A percentile compares a stretch with the other conserved stretches of the same genome.
Evolutionary conservation across 2,329 filamentous ascomycete species (phyloP).

Genomic region (Clarireedia sp.): DNA sequence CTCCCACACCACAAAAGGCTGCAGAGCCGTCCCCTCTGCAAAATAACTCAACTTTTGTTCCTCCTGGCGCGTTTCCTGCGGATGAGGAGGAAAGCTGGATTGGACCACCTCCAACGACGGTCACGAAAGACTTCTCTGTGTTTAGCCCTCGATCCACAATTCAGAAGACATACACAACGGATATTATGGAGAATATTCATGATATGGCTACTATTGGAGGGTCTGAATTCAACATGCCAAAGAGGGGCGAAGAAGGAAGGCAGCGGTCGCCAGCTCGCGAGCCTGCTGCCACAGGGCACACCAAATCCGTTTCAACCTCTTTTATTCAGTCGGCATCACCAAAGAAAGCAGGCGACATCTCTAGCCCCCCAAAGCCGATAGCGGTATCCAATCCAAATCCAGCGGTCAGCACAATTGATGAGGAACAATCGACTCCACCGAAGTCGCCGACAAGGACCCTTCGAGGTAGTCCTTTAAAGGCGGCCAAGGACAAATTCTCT

Average conservation of each 20-base stretch:
- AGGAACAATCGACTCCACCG: slow-evolving; percentile 23
- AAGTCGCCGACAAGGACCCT: slow-evolving; percentile 50
- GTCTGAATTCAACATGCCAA: slow-evolving; percentile 38
- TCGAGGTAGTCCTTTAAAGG: slow-evolving; percentile 75
- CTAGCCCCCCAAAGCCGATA: slow-evolving; percentile 46
- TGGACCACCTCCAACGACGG: slow-evolving; percentile 36
- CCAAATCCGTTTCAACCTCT: slow-evolving; percentile 58
- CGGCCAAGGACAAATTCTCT: slow-evolving; percentile 86
- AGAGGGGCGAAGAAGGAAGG: slow-evolving; percentile 32
- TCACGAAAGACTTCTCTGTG: slow-evolving; percentile 26
- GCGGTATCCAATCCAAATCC: slow-evolving; percentile 51
- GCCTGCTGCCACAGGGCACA: slow-evolving; percentile 35
- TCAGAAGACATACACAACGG: slow-evolving; percentile 52
- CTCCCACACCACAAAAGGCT: slow-evolving; percentile 11
- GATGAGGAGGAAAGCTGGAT: slow-evolving; percentile 57
- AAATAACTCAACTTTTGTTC: slow-evolving; percentile 22
- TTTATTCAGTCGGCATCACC: slow-evolving; percentile 45
- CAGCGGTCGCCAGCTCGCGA: slow-evolving; percentile 26
- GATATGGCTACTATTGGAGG: slow-evolving; percentile 42
- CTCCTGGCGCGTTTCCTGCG: slow-evolving; percentile 53
- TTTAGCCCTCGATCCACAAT: slow-evolving; percentile 44
- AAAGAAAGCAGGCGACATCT: slow-evolving; percentile 30
- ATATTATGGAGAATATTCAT: slow-evolving; percentile 51
- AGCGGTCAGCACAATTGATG: slow-evolving; percentile 42
- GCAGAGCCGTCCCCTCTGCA: slow-evolving; percentile 11